These are phyloP conservation scores for Hirsutella thompsonii DNA, from an alignment of 2,329 filamentous ascomycete genomes.

Conservation along the genomic window DNA sequence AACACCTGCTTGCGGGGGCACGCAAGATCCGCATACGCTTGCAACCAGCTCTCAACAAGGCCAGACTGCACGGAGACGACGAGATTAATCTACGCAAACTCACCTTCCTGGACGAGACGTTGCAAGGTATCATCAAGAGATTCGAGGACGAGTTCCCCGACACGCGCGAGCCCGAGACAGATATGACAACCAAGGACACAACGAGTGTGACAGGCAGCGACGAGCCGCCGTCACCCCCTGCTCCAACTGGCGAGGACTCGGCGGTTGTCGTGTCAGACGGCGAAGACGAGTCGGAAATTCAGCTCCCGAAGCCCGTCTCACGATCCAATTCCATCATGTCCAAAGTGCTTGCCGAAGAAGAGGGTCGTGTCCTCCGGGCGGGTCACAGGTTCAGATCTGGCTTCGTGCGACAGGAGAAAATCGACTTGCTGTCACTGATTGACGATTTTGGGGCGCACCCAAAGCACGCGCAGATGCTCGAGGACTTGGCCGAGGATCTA, in stretches of 20 bases:
- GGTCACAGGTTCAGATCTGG: conserved; percentile 43
- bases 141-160: conserved; percentile 97
- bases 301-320: conserved; percentile 26
- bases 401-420: conserved; percentile 38
- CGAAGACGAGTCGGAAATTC: conserved; percentile 35
- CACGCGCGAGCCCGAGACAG: conserved; percentile 38
- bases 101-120: conserved; percentile 75
- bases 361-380: conserved; percentile 40
- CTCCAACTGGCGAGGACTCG: conserved; percentile 19
- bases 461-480: conserved; percentile 37
- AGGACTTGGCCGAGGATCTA: conserved; percentile 50
- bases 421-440: conserved; percentile 32
- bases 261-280: conserved; percentile 27
- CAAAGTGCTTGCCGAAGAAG: conserved; percentile 40
- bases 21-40: conserved; percentile 77
- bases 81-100: conserved; percentile 72
- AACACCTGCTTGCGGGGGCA: conserved; percentile 74
- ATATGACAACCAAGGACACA: not conserved
- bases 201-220: conserved; percentile 7
- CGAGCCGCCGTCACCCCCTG: conserved; percentile 10
- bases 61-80: conserved; percentile 52
- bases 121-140: conserved; percentile 82
- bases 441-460: conserved; percentile 38
- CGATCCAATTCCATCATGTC: conserved; percentile 42
- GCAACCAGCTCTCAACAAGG: conserved; percentile 71